Percentiles rank a stretch among this genome's conserved stretches.
These are phyloP conservation scores for Kazachstania kunashirensis DNA, from an alignment of 805 yeast species.

Conservation along the genomic window DNA sequence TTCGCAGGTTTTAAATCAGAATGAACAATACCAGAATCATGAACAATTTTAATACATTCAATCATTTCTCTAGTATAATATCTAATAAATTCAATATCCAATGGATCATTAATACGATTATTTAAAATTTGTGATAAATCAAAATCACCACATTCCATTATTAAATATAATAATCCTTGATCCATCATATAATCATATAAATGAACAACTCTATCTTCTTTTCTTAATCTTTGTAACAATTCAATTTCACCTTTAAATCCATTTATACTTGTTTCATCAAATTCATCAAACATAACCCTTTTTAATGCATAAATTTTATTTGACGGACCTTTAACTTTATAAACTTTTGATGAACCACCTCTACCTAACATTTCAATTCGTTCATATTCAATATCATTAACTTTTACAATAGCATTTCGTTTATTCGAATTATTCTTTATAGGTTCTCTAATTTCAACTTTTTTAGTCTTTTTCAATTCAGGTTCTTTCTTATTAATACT, in stretches of 20 bases:
- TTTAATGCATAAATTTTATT: constrained; percentile 69
- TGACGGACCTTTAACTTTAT: constrained; percentile 52
- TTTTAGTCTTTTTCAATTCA: constrained; percentile 6
- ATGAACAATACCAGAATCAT: constrained; percentile 74
- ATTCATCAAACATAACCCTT: constrained; percentile 69
- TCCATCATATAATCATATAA: constrained; percentile 65
- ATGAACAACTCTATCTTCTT: constrained; percentile 65
- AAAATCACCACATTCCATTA: constrained; percentile 93
- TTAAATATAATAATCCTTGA: constrained; percentile 53
- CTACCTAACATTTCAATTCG: constrained; percentile 71
- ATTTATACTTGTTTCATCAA: constrained; percentile 59
- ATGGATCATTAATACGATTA: constrained; percentile 38
- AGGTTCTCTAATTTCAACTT: constrained; percentile 15
- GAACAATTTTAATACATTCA: constrained; percentile 81
- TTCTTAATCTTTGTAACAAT: constrained; percentile 48
- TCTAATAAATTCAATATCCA: constrained; percentile 69
- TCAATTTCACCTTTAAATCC: constrained; percentile 90
- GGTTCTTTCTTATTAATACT: constrained; percentile 16
- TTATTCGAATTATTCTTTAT: constrained; percentile 7
- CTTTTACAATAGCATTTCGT: constrained; percentile 24
- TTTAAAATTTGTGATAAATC: constrained; percentile 77
- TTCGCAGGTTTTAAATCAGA: constrained; percentile 68
- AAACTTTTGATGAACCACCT: constrained; percentile 91
- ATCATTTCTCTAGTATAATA: constrained; percentile 71
- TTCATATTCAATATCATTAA: constrained; percentile 60